phyloP scores from a whole-genome alignment of 805 yeast species.

The Nakazawaea ishiwadae region DNA sequence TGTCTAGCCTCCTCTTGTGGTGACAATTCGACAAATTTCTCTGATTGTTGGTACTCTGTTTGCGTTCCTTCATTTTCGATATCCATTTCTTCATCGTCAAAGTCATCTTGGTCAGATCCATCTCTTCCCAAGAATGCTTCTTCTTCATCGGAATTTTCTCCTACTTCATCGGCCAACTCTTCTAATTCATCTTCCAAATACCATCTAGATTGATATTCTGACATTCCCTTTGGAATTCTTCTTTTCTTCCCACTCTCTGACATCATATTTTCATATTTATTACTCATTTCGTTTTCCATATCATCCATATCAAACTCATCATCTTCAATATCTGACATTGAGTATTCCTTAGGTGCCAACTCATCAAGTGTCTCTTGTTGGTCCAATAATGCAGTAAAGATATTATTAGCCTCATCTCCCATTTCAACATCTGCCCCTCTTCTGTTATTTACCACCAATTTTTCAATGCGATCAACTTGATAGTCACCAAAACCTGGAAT shows the following conservation, averaged over 20 bases:
- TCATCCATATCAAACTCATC: slow-evolving; percentile 24
- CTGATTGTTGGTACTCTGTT: slow-evolving; percentile 29
- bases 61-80: slow-evolving; percentile 22
- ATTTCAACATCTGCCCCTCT: slow-evolving; percentile 13
- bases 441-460: slow-evolving; percentile 23
- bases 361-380: slow-evolving; percentile 57
- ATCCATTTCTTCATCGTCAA: slow-evolving; percentile 26
- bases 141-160: slow-evolving; percentile 37
- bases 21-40: slow-evolving; percentile 65
- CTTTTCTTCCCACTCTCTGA: slow-evolving; percentile 21
- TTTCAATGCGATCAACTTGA: slow-evolving; percentile 66
- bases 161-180: slow-evolving; percentile 30
- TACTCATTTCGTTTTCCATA: neutral
- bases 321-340: slow-evolving; percentile 30
- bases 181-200: slow-evolving; percentile 54
- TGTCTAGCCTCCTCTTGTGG: slow-evolving; percentile 85
- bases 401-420: slow-evolving; percentile 18
- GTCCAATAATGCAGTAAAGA: slow-evolving; percentile 29
- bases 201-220: slow-evolving; percentile 78
- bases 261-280: slow-evolving; percentile 18
- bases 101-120: slow-evolving; percentile 19
- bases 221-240: slow-evolving; percentile 63
- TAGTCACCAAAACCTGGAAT: slow-evolving; percentile 90
- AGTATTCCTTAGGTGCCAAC: slow-evolving; percentile 49
- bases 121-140: slow-evolving; percentile 19